Base-by-base conservation (phyloP, 140 eudicot species). In the Senecio squalidus region DNA sequence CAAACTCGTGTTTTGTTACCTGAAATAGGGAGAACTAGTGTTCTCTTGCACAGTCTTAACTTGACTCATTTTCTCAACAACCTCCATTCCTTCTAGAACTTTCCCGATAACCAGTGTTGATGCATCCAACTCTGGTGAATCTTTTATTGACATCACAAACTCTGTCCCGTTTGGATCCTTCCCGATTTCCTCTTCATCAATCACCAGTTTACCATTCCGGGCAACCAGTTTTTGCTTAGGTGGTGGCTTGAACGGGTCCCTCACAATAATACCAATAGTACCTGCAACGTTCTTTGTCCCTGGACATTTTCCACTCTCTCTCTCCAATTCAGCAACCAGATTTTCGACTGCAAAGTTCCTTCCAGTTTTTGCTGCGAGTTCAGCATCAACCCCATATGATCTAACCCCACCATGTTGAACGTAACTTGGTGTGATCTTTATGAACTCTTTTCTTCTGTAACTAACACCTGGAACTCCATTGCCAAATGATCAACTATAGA, bases 11-110 rank as follows among this genome's bases (percentile, higher is more conserved):
- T 9, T 46, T 26, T 23, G 11, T 46, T 76, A 92, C 98, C 98
- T 92, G 95, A 92, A 92, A 70, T 92, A 92, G 10, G 98, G 96
- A 76, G 98, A 92, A 58, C 57, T 70, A 15, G 98, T 76, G 74
- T 92, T 92, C 57, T 92, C 98, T 57, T 84, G 84, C 31, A 92
- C 98, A 6, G 96, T 92, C 74, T 87, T 84, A 17, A 92, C 96
- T 57, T 76, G 86, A 26, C 76, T 66, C 38, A 92, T 75, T 69
- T 29, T 84, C 68, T 82, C 86, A 1, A 81, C 89, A 48, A 92
- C 95, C 33, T 92, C 95, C 86, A 92, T 77, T 22, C 98, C 98
- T 63, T 84, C 85, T 53, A 92, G 25, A 8, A 92, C 93, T 54
- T 76, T 82, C 50, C 98, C 98, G 4, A 92, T 76, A 33, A 92